Conservation (phyloP, 2,329 filamentous ascomycete species). For the Ophiocordyceps camponoti-saundersi region DNA sequence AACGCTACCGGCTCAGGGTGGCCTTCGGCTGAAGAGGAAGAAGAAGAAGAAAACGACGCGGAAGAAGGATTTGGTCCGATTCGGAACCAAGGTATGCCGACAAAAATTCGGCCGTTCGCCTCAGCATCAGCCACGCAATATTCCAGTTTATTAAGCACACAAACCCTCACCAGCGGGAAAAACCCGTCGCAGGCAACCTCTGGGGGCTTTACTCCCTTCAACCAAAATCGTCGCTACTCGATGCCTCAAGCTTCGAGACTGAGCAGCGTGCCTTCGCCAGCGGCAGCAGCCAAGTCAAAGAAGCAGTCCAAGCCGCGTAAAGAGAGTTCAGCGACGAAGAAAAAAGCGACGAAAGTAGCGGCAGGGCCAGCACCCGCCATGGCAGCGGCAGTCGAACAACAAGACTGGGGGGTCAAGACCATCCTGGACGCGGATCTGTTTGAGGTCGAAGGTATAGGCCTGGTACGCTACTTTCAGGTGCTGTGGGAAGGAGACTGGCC, state of each 20-base stretch:
- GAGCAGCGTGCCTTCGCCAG: not conserved
- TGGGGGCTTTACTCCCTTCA: not conserved
- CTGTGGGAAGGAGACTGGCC: slow-evolving; percentile 42
- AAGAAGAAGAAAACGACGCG: not conserved
- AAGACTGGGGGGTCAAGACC: slow-evolving; percentile 24
- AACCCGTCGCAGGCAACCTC: not conserved
- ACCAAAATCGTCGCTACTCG: not conserved
- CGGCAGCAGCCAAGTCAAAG: not conserved
- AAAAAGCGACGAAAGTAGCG: not conserved
- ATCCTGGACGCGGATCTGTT: slow-evolving; percentile 23
- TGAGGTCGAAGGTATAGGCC: slow-evolving; percentile 16
- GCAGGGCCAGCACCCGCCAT: not conserved
- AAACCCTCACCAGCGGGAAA: not conserved
- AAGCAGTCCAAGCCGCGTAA: not conserved
- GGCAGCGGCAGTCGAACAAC: slow-evolving; percentile 6
- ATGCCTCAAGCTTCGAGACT: not conserved
- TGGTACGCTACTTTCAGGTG: slow-evolving; percentile 30
- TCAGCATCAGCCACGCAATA: not conserved
- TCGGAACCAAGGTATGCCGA: not conserved
- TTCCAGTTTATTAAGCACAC: not conserved
- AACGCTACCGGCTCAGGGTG: not conserved
- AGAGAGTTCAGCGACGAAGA: not conserved
- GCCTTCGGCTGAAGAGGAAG: not conserved
- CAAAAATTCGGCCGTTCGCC: not conserved
- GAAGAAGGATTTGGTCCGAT: no score